Evolutionary conservation across 345 rosid genomes (phyloP), one percentile per base, ranked within the genome.

Genomic region (Euphorbia tirucalli): DNA sequence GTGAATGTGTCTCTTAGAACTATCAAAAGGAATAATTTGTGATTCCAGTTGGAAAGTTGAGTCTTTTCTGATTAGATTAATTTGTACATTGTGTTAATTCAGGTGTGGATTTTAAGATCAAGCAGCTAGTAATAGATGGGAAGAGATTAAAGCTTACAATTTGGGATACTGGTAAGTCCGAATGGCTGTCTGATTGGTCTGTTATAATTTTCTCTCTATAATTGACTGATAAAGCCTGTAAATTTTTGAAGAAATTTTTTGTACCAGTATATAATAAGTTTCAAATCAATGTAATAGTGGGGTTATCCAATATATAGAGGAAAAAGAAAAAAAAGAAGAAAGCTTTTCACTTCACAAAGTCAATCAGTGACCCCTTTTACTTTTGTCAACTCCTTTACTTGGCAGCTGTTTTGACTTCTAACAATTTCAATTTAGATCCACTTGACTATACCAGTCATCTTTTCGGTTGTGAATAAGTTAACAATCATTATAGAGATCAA

Each of bases 31-130:
- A 7, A 22, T 13, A 14, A 46, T 68, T 56, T n/a, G n/a, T n/a
- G n/a, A n/a, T n/a, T n/a, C n/a, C 25, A 5, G 43, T 54, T 61
- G 44, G 44, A 43, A 32, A 19, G 21, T 22, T 39, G 49, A 39
- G 7, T 54, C 50, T 30, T 16, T 59, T 54, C 24, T 19, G 3
- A n/a, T 69, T 15, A 49, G 15, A 22, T 62, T 19, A 55, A 32
- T 32, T 16, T 7, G n/a, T 69, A 41, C 43, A 43, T 59, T 62
- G 37, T 57, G 28, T 65, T 24, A 61, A 41, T 46, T 46, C 52
- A 94, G 98, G 98, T 71, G 98, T 94, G 79, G 98, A 94, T 85
- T 92, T 94, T 81, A 94, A 94, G 89, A 92, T 94, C 90, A 92
- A 92, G 86, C 87, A 75, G 72, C 82, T 94, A 62, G 83, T 81